These are phyloP conservation scores for Chloris gayana DNA, from an alignment of 176 grass and related monocot genomes.

Conservation along the genomic window DNA sequence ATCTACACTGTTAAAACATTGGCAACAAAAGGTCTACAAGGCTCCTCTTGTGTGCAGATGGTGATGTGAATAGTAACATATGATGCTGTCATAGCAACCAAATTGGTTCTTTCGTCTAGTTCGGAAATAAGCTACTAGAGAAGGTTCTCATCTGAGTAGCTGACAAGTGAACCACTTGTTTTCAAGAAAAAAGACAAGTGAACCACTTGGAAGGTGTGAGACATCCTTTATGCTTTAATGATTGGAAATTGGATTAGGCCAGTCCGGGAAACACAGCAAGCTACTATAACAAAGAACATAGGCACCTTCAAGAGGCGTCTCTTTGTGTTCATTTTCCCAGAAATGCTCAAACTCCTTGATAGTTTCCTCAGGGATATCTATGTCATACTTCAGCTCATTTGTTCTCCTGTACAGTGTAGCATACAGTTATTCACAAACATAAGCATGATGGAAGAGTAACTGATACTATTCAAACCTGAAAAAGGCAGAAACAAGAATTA, in stretches of 20 bases:
- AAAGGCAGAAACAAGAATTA: background rate
- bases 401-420: slow-evolving; percentile 57
- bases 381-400: slow-evolving; percentile 85
- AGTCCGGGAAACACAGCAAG: background rate
- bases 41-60: background rate
- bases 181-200: too few species aligned
- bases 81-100: background rate
- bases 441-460: background rate
- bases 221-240: slow-evolving; percentile 27
- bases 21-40: slow-evolving; percentile 21
- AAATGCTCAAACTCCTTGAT: slow-evolving; percentile 62
- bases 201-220: background rate
- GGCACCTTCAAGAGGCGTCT: slow-evolving; percentile 69
- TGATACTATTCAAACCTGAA: slow-evolving; percentile 5
- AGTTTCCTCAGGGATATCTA: slow-evolving; percentile 68
- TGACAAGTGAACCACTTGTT: slow-evolving; percentile 1
- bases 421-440: slow-evolving; percentile 28
- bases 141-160: background rate
- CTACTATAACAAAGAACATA: background rate
- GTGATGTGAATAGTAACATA: background rate
- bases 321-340: slow-evolving; percentile 49
- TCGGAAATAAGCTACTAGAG: background rate
- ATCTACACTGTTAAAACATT: background rate
- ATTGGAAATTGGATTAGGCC: background rate
- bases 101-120: background rate